A percentile compares a stretch with the other conserved stretches of the same genome.
phyloP scores from a whole-genome alignment of 345 rosid genomes.

The Salix koriyanagi region DNA sequence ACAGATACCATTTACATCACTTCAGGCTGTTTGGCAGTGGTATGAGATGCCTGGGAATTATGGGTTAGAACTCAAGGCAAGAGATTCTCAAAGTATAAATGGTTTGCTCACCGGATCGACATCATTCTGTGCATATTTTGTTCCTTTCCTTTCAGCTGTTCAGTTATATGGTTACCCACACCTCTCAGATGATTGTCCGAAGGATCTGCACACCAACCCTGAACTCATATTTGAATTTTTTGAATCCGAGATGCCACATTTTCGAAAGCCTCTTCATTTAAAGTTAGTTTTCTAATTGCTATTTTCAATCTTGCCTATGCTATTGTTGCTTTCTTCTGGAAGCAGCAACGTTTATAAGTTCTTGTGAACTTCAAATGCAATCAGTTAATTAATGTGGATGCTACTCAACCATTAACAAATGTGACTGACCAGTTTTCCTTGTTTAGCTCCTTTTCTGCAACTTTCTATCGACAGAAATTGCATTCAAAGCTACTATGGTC shows the following conservation, averaged over 20 bases:
- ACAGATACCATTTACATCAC: slow-evolving; percentile 14
- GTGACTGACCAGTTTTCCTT: too few species aligned
- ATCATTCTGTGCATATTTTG: slow-evolving; percentile 26
- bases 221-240: slow-evolving; percentile 29
- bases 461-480: too few species aligned
- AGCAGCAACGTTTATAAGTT: neutral
- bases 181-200: neutral
- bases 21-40: slow-evolving; percentile 28
- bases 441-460: too few species aligned
- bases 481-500: too few species aligned
- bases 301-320: neutral
- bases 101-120: neutral
- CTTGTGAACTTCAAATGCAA: neutral
- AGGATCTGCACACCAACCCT: neutral
- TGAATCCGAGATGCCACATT: slow-evolving; percentile 21
- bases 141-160: slow-evolving; percentile 33
- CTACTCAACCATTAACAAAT: too few species aligned
- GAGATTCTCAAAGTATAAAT: slow-evolving; percentile 3
- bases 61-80: slow-evolving; percentile 25
- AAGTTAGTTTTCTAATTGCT: slow-evolving; percentile 14
- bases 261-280: slow-evolving; percentile 25
- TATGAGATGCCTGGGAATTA: slow-evolving; percentile 27
- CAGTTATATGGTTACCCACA: slow-evolving; percentile 19
- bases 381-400: too few species aligned
- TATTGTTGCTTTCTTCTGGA: neutral